Evolutionary conservation across 768 basidiomycete genomes (phyloP).

Genomic region (Tylopilus subfusipes): DNA sequence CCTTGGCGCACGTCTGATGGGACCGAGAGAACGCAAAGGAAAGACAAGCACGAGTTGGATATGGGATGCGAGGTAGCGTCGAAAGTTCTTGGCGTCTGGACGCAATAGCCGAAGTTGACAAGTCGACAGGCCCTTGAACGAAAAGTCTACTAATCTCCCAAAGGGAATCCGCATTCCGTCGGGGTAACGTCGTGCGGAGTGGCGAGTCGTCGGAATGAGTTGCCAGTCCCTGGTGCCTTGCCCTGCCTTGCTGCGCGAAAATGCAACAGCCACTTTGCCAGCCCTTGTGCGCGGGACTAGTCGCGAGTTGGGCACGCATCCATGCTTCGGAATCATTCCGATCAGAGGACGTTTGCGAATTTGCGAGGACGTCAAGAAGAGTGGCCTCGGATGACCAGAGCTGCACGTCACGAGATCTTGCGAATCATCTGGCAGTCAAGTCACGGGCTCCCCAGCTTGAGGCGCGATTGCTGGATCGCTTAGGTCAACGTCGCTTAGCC

Average conservation of each 20-base stretch:
- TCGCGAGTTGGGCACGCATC: conserved; percentile 14
- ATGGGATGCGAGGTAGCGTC: neutral
- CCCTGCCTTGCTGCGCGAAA: conserved; percentile 13
- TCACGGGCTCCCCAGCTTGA: neutral
- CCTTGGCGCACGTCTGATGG: neutral
- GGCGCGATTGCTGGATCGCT: neutral
- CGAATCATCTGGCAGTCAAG: neutral
- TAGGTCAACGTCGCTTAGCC: conserved; percentile 3
- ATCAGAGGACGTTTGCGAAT: neutral
- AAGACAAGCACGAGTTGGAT: neutral
- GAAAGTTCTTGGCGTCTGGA: neutral
- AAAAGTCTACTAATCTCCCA: neutral
- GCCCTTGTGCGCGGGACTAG: neutral
- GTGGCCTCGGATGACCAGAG: neutral
- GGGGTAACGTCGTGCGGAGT: neutral
- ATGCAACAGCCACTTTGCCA: conserved; percentile 3
- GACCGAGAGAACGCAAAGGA: no score
- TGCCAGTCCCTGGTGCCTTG: conserved; percentile 24
- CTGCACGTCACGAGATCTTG: neutral
- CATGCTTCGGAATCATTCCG: neutral
- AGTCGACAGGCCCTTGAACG: neutral
- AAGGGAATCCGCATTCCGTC: neutral
- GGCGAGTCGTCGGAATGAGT: neutral
- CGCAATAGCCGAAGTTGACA: neutral
- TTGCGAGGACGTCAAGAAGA: neutral